Percentiles rank a stretch among this genome's conserved stretches.
phyloP scores from a whole-genome alignment of 1,139 yeast species.

The Debaryomyces robertsiae region DNA sequence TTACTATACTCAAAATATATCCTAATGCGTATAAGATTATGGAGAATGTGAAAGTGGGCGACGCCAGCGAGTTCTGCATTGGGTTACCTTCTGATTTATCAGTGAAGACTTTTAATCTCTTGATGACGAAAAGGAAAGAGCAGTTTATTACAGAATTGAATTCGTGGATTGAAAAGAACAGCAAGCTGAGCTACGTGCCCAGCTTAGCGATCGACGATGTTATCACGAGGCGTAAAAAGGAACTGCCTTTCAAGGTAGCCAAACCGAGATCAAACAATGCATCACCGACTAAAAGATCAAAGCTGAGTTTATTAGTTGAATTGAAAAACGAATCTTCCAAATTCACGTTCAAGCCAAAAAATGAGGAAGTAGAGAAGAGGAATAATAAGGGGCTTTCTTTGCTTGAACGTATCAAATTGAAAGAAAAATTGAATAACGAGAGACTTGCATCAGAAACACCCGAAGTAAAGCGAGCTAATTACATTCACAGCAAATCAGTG shows the following conservation, averaged over 20 bases:
- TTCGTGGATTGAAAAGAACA: conserved; percentile 52
- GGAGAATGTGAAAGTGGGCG: conserved; percentile 1
- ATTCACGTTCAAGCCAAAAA: conserved; percentile 31
- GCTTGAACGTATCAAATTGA: conserved; percentile 43
- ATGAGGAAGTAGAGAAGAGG: conserved; percentile 23
- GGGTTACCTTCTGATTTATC: conserved; percentile 5
- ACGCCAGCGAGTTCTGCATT: conserved; percentile 6
- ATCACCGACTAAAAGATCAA: conserved; percentile 17
- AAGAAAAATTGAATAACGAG: conserved; percentile 30
- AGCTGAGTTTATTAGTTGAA: conserved; percentile 14
- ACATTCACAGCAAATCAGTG: conserved; percentile 43
- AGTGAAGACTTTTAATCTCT: conserved; percentile 7
- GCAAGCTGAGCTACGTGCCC: conserved; percentile 10
- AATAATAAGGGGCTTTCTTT: conserved; percentile 38
- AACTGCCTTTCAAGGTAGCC: conserved; percentile 9
- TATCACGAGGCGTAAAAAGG: neutral
- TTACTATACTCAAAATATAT: conserved; percentile 19
- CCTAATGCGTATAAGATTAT: conserved; percentile 21
- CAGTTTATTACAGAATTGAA: conserved; percentile 59
- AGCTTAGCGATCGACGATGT: conserved; percentile 1
- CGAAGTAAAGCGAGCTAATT: conserved; percentile 37
- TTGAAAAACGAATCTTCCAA: conserved; percentile 35
- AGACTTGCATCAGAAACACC: conserved; percentile 24
- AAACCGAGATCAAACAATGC: conserved; percentile 19
- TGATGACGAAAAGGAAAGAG: conserved; percentile 50